Evolutionary conservation across 768 basidiomycete species (phyloP), one percentile per base, ranked within the genome.

Genomic region (Antrodiella citrinella): DNA sequence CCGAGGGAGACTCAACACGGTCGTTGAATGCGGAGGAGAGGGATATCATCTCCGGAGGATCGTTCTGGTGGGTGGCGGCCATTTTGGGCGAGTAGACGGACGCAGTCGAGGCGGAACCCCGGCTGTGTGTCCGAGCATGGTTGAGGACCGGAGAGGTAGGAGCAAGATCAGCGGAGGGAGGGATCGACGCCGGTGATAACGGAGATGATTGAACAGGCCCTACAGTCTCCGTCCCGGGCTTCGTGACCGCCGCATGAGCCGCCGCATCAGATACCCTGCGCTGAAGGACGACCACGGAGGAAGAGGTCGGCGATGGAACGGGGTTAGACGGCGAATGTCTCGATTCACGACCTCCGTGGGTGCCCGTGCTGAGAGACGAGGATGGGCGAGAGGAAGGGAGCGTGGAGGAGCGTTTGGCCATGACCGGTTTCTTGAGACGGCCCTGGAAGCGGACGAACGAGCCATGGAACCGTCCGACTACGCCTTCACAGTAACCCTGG

Each of bases 401-500:
- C 50, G 62, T 54, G 70, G 66, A 63, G 2, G 62, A 55, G 1
- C 88, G 77, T 65, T 86, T 89, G 2, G 86, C 76, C 73, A 85
- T 83, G 54, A 92, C 70, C 0, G 87, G 85, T 48, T 79, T 82
- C 72, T 93, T 92, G 53, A 93, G 76, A 56, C 80, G 85, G 2
- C 76, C 72, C 52, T 80, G 80, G 59, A 91, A 87, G 4, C 69
- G 75, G 9, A 93, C 90, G 51, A 83, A 69, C 19, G 64, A 55
- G 0, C 76, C 81, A 15, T 68, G 67, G 60, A 93, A 91, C 4
- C 80, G 74, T 9, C 90, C 90, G 2, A 92, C 85, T 47, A 92
- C 86, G 47, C 84, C 90, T 67, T 93, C 90, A 60, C 90, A 93
- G 56, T 83, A 86, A 3, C 91, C 90, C 88, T 90, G 57, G 41